Evolutionary conservation across 2,329 filamentous ascomycete species (phyloP), one percentile per base, ranked within the genome.

Genomic region (Cadophora malorum): DNA sequence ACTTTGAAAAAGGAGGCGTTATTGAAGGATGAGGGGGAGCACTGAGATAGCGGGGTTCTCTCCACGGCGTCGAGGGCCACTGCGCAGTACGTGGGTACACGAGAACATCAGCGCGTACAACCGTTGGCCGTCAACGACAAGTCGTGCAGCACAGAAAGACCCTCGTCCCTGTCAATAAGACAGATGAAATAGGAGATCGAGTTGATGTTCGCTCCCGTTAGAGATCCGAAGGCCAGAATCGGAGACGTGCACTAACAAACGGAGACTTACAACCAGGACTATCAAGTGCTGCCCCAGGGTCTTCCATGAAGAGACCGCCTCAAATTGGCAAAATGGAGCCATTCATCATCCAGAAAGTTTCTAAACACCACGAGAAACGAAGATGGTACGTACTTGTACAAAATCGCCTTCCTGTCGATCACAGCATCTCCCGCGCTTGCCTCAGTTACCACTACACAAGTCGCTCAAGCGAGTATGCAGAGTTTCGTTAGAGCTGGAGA

Each of bases 211-310:
- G 45, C 62, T 66, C 35, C 64, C 63, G 64, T 65, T 65, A 68
- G 56, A 55, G 69, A 71, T 68, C 65, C 63, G 35, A 64, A 65
- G 28, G 71, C 69, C 73, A 71, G 67, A 61, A 45, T 62, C 68
- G 66, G 72, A 71, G 71, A 73, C 70, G 72, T 74, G 72, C 73
- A 59, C 67, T 38, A 56, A 56, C 66, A 68, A 71, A 68, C 63
- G 67, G 64, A 68, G 47, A 45, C 35, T 45, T 59, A 25, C 55
- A 41, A 45, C n/a, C 4, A 56, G 62, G 64, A 64, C 28, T 62
- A n/a, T 62, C 53, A 45, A 28, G 33, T 21, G 50, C 63, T 33
- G n/a, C 23, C 45, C 67, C 55, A 66, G 71, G 70, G 67, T 70
- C 41, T 64, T 55, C 70, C 70, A 65, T 69, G 70, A 38, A 67